phyloP scores from a whole-genome alignment of 176 grass and related monocot species.

The Oryza officinalis region DNA sequence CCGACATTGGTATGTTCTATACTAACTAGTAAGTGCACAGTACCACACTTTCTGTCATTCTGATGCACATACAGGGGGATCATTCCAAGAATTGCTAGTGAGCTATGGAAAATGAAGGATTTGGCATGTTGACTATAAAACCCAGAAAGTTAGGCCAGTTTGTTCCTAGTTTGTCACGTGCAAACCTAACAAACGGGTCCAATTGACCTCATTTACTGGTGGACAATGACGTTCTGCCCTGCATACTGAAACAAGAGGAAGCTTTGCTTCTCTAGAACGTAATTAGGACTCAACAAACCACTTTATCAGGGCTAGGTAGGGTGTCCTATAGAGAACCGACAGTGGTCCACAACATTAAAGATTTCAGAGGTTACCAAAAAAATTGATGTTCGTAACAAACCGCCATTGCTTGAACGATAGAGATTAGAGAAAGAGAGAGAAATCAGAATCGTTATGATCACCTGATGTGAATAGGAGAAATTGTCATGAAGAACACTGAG shows the following conservation, averaged over 20 bases:
- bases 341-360: constrained; percentile 22
- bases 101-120: background rate
- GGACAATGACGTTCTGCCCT: constrained; percentile 28
- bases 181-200: constrained; percentile 13
- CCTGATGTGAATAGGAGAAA: constrained; percentile 82
- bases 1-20: background rate
- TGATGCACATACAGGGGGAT: background rate
- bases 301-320: background rate
- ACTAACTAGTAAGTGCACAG: background rate
- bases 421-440: background rate
- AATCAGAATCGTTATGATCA: constrained; percentile 1
- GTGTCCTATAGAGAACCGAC: background rate
- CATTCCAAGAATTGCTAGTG: background rate
- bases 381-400: background rate
- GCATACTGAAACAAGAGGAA: constrained; percentile 8
- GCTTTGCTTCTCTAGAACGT: constrained; percentile 34
- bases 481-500: constrained; percentile 82
- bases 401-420: background rate
- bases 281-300: constrained; percentile 2
- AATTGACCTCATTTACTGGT: constrained; percentile 20
- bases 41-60: background rate
- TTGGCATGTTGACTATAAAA: constrained; percentile 14
- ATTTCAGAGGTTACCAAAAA: background rate
- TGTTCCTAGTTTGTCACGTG: background rate
- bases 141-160: constrained; percentile 16